phyloP scores from a whole-genome alignment of 1,284 basidiomycete genomes.

The Earliella scabrosa region DNA sequence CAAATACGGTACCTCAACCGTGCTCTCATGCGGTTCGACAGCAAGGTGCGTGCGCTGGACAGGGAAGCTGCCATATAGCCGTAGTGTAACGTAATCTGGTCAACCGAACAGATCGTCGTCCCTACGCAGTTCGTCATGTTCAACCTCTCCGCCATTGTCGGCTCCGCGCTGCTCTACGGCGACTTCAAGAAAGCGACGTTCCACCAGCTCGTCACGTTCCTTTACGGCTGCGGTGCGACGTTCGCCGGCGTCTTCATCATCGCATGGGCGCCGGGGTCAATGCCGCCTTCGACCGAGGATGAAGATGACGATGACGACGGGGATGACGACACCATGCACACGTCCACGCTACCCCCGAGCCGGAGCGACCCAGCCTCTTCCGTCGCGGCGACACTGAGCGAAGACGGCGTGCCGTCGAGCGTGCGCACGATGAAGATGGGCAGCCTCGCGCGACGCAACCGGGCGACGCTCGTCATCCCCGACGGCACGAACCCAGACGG shows the following conservation, averaged over 20 bases:
- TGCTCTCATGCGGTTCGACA: slow-evolving; percentile 88
- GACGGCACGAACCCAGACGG: slow-evolving; percentile 35
- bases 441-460: slow-evolving; percentile 41
- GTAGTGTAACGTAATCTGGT: no score
- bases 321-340: slow-evolving; percentile 21
- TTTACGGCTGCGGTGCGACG: slow-evolving; percentile 83
- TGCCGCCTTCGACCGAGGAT: slow-evolving; percentile 31
- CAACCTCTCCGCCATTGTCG: slow-evolving; percentile 86
- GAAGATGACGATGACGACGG: slow-evolving; percentile 28
- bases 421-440: slow-evolving; percentile 26
- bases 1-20: slow-evolving; percentile 94
- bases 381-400: slow-evolving; percentile 33
- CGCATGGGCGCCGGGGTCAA: slow-evolving; percentile 53
- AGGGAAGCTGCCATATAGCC: background rate
- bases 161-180: slow-evolving; percentile 91
- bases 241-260: slow-evolving; percentile 88
- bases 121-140: slow-evolving; percentile 95
- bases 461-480: slow-evolving; percentile 50
- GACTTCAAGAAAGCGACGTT: slow-evolving; percentile 86
- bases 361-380: slow-evolving; percentile 21
- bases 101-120: slow-evolving; percentile 73
- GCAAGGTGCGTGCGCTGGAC: slow-evolving; percentile 74
- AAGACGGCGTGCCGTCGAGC: slow-evolving; percentile 25
- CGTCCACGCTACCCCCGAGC: slow-evolving; percentile 22
- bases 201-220: slow-evolving; percentile 85